Conservation (phyloP, 768 basidiomycete species). For the Clitopilus hobsonii region DNA sequence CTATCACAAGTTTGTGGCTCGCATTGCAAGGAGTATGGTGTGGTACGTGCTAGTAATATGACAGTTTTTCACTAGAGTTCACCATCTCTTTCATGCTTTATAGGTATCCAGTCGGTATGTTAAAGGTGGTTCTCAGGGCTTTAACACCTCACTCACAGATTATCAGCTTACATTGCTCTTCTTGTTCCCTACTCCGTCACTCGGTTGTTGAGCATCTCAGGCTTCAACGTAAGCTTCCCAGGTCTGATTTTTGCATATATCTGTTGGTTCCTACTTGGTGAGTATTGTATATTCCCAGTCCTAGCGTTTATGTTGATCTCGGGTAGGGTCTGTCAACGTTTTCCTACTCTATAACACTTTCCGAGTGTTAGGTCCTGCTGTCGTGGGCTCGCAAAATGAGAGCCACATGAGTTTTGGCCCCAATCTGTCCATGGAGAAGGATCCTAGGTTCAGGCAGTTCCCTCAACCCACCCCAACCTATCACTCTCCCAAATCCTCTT, state of each 20-base stretch:
- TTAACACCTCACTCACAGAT: constrained; percentile 2
- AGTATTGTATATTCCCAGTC: constrained; percentile 14
- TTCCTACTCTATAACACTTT: constrained; percentile 66
- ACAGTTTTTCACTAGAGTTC: too few species aligned
- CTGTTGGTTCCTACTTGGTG: constrained; percentile 53
- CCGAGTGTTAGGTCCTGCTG: constrained; percentile 51
- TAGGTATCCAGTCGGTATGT: constrained; percentile 60
- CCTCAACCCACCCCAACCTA: constrained; percentile 4
- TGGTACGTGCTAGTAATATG: constrained; percentile 60
- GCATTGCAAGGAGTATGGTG: constrained; percentile 64
- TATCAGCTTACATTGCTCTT: constrained; percentile 52
- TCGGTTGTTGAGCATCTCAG: constrained; percentile 43
- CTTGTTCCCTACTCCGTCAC: constrained; percentile 56
- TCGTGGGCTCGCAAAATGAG: constrained; percentile 29
- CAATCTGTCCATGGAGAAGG: constrained; percentile 13
- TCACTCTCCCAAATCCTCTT: background rate
- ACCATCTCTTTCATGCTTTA: too few species aligned
- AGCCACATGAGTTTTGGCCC: constrained; percentile 27
- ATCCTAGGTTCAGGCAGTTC: constrained; percentile 8
- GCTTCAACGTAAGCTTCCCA: constrained; percentile 40
- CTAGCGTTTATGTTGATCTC: background rate
- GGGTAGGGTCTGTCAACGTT: constrained; percentile 59
- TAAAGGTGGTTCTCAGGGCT: background rate
- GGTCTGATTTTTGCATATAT: constrained; percentile 42
- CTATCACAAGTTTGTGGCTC: constrained; percentile 57